Evolutionary conservation across 1,284 basidiomycete genomes (phyloP).

Genomic region (Schizopora paradoxa): DNA sequence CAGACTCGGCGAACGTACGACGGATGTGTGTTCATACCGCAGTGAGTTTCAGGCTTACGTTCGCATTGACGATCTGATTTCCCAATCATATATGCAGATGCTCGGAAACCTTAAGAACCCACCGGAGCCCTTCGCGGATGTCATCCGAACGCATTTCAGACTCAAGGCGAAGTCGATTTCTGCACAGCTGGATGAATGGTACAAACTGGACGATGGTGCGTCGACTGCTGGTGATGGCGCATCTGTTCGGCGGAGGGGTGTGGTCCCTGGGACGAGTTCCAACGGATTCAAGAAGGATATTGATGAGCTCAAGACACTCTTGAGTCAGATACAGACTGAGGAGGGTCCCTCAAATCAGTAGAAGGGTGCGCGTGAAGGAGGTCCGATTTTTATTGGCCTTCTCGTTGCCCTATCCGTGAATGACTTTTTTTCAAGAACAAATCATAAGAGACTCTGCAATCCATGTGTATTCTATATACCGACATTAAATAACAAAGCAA

Average conservation of each 20-base stretch:
- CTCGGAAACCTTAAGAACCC: slow-evolving; percentile 77
- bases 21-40: slow-evolving; percentile 86
- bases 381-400: too few relatives aligned
- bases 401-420: too few relatives aligned
- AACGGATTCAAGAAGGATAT: slow-evolving; percentile 63
- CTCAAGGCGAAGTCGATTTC: slow-evolving; percentile 70
- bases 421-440: too few relatives aligned
- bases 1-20: slow-evolving; percentile 82
- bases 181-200: slow-evolving; percentile 77
- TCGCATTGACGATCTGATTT: slow-evolving; percentile 7
- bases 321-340: slow-evolving; percentile 40
- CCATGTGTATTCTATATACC: too few relatives aligned
- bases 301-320: slow-evolving; percentile 55
- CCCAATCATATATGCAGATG: slow-evolving; percentile 49
- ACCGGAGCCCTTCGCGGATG: slow-evolving; percentile 75
- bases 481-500: too few relatives aligned
- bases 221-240: slow-evolving; percentile 48
- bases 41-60: slow-evolving; percentile 38
- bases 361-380: too few relatives aligned
- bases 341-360: too few relatives aligned
- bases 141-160: slow-evolving; percentile 87
- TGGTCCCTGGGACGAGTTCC: too few relatives aligned
- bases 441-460: too few relatives aligned
- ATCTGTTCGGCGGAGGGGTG: too few relatives aligned
- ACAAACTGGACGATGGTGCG: slow-evolving; percentile 65